Evolutionary conservation across 495 filamentous ascomycete genomes (phyloP), one percentile per base, ranked within the genome.

Genomic region (Aspergillus saccharolyticus): DNA sequence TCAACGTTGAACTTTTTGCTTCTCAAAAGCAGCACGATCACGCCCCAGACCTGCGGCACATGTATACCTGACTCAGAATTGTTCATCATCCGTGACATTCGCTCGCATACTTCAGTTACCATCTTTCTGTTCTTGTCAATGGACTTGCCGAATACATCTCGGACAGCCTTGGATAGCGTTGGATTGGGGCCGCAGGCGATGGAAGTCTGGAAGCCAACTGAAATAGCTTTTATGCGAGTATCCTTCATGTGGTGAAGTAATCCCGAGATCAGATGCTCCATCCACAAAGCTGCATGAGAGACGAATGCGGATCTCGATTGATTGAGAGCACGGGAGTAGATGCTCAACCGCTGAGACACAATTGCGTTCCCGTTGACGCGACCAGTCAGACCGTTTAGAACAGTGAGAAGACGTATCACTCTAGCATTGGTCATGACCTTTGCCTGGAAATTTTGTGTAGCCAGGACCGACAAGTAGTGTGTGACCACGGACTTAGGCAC

Each of bases 31-130:
- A 96, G 78, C 9, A 93, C 78, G 4, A 94, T 77, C 19, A 89
- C 79, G 49, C 85, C 89, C 93, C 93, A 98, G 28, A 97, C 88
- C 53, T 89, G 85, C 6, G 94, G 91, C n/a, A 94, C 90, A 56
- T 83, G 79, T 0, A 77, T 66, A 20, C 78, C 76, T 10, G 82
- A 83, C n/a, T 85, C 79, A 44, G 85, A 81, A 43, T 83, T 79
- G 21, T 79, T 76, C 42, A 88, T 71, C 82, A 96, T 88, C n/a
- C 80, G 71, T 46, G 74, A 78, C 58, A 97, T 79, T n/a, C 83
- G 81, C 43, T 84, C 75, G 9, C 79, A 78, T 50, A 91, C 80
- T 63, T 83, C 83, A 2, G 87, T 79, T 18, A 83, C 75, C 22
- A 84, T 75, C 47, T 85, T 89, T 42, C 78, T 76, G 15, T 78